A percentile compares a stretch with the other conserved stretches of the same genome.
Conservation (phyloP, 352 stramenopile genomes). For the Phytopythium delawarense region DNA sequence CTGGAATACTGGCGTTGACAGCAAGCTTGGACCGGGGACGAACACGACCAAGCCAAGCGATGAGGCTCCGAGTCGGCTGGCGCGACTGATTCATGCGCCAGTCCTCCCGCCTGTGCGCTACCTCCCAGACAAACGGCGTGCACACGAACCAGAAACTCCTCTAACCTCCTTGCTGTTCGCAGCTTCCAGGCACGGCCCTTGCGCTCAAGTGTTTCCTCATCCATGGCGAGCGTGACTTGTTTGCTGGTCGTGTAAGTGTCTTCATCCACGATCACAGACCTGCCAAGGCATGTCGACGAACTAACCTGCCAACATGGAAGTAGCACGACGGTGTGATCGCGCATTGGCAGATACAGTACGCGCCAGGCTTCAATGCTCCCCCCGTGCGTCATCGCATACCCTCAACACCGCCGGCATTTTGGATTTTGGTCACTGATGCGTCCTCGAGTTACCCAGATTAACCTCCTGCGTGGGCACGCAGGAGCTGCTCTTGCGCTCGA, state of each 20-base stretch:
- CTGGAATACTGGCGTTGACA: neutral
- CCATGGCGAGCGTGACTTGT: constrained; percentile 41
- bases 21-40: neutral
- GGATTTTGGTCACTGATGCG: too few species aligned
- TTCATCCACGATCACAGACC: neutral
- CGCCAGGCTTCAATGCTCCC: constrained; percentile 35
- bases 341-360: constrained; percentile 49
- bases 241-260: constrained; percentile 44
- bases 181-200: constrained; percentile 30
- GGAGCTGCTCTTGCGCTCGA: constrained; percentile 50
- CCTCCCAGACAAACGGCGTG: too few species aligned
- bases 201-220: constrained; percentile 46
- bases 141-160: too few species aligned
- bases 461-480: constrained; percentile 40
- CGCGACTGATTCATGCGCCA: constrained; percentile 16
- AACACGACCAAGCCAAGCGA: neutral
- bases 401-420: neutral
- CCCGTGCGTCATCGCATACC: constrained; percentile 22
- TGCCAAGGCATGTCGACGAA: neutral
- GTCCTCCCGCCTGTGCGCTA: constrained; percentile 23
- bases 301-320: neutral
- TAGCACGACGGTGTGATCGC: constrained; percentile 64
- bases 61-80: neutral
- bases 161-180: neutral
- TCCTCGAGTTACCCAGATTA: constrained; percentile 21